Conservation (phyloP, 2,329 filamentous ascomycete genomes). For the Monilinia aucupariae region DNA sequence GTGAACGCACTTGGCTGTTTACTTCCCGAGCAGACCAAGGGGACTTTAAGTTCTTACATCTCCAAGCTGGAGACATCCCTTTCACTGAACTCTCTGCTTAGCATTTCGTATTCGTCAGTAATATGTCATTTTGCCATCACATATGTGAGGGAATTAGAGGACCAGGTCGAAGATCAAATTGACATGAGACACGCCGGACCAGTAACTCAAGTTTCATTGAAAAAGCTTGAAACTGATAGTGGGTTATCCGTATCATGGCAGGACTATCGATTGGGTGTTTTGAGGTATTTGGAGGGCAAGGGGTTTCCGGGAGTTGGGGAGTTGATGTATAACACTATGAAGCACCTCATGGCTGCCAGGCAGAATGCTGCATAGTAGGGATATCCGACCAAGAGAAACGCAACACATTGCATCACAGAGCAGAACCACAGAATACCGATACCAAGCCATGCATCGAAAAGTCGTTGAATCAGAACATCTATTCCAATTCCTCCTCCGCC, state of each 20-base stretch:
- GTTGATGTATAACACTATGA: constrained; percentile 78
- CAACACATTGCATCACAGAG: neutral
- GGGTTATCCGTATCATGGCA: constrained; percentile 65
- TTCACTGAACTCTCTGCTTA: constrained; percentile 48
- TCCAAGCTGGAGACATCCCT: constrained; percentile 43
- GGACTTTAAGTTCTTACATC: constrained; percentile 47
- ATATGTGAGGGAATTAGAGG: constrained; percentile 53
- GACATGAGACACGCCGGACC: constrained; percentile 57
- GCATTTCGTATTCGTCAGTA: constrained; percentile 53
- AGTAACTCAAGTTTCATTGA: constrained; percentile 62
- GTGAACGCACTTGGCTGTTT: constrained; percentile 53
- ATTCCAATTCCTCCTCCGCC: neutral
- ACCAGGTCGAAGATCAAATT: constrained; percentile 43
- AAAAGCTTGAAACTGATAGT: constrained; percentile 55
- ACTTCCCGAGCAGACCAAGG: constrained; percentile 41
- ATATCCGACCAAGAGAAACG: neutral
- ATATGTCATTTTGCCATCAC: constrained; percentile 52
- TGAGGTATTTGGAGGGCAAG: constrained; percentile 59
- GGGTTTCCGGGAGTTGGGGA: constrained; percentile 62
- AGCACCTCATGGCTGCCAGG: constrained; percentile 52
- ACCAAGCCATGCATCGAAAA: neutral
- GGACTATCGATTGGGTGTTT: constrained; percentile 67
- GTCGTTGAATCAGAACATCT: neutral
- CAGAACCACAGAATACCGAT: neutral
- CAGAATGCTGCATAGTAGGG: neutral